These are phyloP conservation scores for Penicillium steckii DNA, from an alignment of 495 filamentous ascomycete species.

Conservation along the genomic window DNA sequence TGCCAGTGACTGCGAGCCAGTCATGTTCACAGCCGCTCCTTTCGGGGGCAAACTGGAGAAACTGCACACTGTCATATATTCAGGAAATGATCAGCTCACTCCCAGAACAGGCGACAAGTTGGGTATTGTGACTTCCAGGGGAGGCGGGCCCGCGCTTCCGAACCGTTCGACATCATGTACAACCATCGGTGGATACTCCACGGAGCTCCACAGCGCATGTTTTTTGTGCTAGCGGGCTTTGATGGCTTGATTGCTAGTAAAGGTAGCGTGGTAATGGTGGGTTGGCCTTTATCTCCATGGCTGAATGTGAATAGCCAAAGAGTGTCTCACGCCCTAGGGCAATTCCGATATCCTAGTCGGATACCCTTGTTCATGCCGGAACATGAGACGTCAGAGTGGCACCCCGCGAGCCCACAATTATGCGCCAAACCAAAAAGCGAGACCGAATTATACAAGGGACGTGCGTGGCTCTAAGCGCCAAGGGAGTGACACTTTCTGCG, in stretches of 20 bases:
- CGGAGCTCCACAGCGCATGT: background rate
- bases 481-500: conserved; percentile 7
- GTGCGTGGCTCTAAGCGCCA: conserved; percentile 27
- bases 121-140: conserved; percentile 8
- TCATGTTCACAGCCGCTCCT: conserved; percentile 16
- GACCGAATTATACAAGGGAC: conserved; percentile 1
- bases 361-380: background rate
- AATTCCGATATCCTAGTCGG: background rate
- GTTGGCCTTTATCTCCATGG: no score
- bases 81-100: conserved; percentile 11
- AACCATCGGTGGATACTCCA: conserved; percentile 12
- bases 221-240: background rate
- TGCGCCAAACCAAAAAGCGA: conserved; percentile 2
- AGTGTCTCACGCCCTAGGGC: no score
- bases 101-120: conserved; percentile 1
- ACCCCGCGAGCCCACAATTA: conserved; percentile 5
- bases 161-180: conserved; percentile 20
- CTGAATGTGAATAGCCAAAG: no score
- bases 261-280: no score
- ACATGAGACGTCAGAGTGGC: conserved; percentile 14
- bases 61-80: background rate
- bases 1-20: conserved; percentile 11
- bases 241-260: no score
- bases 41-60: background rate
- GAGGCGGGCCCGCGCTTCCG: conserved; percentile 18